Conservation (phyloP, 306 rosid genomes). For the Rosa chinensis region DNA sequence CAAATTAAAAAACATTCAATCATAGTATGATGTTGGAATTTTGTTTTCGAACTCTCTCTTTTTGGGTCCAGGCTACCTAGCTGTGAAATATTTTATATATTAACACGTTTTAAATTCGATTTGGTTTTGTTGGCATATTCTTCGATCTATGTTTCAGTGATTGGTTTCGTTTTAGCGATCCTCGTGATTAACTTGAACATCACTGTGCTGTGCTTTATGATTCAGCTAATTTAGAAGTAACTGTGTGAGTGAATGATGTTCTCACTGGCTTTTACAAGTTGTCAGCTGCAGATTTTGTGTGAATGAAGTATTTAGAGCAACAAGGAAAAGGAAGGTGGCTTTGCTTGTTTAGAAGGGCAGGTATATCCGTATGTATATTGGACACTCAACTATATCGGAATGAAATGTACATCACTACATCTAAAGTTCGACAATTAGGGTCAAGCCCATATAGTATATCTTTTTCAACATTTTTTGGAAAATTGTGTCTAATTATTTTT, state of each 20-base stretch:
- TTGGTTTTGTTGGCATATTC: slow-evolving; percentile 15
- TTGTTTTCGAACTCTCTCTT: slow-evolving; percentile 15
- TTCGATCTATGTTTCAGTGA: neutral
- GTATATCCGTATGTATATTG: neutral
- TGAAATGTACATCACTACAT: too few species aligned
- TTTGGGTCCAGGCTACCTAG: neutral
- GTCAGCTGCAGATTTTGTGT: slow-evolving; percentile 1
- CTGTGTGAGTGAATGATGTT: neutral
- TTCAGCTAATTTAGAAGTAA: neutral
- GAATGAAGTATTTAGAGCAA: neutral
- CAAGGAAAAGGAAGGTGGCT: neutral
- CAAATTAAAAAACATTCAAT: slow-evolving; percentile 1
- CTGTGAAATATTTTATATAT: neutral
- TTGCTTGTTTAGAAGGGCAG: neutral
- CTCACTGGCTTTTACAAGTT: neutral
- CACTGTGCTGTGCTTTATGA: neutral
- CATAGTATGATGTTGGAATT: slow-evolving; percentile 17
- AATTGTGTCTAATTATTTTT: too few species aligned
- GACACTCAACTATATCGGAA: neutral
- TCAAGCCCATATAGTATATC: neutral
- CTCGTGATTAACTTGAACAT: neutral
- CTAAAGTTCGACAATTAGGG: neutral
- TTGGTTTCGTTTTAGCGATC: neutral
- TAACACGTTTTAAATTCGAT: neutral
- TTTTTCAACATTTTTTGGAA: too few species aligned